phyloP scores from a whole-genome alignment of 768 basidiomycete species.

The Tricholoma sp. region DNA sequence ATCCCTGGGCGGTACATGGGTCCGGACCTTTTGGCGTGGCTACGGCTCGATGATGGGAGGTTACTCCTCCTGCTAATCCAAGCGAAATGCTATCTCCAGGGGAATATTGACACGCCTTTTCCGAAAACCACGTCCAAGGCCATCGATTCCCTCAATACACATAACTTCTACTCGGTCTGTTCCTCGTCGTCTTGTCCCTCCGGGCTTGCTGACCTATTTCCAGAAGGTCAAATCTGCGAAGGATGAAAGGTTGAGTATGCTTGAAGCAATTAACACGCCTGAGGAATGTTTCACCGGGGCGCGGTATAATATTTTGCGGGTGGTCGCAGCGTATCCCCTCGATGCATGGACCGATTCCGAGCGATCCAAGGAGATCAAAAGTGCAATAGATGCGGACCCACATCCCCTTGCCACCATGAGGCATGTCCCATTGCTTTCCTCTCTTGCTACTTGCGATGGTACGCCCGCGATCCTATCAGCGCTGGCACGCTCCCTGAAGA shows the following conservation, averaged over 20 bases:
- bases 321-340: neutral
- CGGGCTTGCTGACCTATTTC: neutral
- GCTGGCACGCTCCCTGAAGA: neutral
- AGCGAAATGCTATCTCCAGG: neutral
- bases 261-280: neutral
- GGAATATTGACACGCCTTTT: neutral
- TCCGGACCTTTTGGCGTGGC: neutral
- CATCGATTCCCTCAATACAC: neutral
- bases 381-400: neutral
- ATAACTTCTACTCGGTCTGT: neutral
- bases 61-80: neutral
- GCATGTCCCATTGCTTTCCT: neutral
- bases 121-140: neutral
- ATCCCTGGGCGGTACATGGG: neutral
- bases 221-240: neutral
- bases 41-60: neutral
- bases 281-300: neutral
- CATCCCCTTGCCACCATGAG: neutral
- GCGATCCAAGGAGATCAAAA: neutral
- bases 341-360: neutral
- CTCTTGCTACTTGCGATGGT: neutral
- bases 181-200: neutral
- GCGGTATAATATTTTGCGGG: neutral
- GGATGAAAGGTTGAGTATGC: neutral
- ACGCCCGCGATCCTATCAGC: neutral